Percentiles rank a stretch among this genome's conserved stretches.
These are phyloP conservation scores for Chaetomiaceae sp. DNA, from an alignment of 2,329 filamentous ascomycete genomes.

Conservation along the genomic window DNA sequence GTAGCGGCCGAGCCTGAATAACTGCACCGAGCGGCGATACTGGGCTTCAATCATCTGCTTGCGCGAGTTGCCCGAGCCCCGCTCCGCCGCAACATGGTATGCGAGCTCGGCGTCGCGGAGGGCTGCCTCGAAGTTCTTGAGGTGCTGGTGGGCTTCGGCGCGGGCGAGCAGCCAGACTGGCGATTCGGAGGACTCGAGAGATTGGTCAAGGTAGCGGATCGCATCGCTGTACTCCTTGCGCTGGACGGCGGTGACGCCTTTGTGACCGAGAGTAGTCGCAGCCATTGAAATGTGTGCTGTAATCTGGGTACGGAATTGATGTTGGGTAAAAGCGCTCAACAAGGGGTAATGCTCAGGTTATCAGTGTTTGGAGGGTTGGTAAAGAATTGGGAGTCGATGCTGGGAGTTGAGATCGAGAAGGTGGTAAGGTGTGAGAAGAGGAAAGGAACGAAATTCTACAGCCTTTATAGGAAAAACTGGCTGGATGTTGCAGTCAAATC, in stretches of 20 bases:
- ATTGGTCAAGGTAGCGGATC: constrained; percentile 62
- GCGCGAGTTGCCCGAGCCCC: constrained; percentile 55
- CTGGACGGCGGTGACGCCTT: constrained; percentile 63
- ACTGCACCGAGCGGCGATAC: constrained; percentile 69
- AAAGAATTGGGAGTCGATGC: too few relatives aligned
- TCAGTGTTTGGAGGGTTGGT: too few relatives aligned
- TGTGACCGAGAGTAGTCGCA: constrained; percentile 44
- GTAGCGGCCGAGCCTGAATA: constrained; percentile 65
- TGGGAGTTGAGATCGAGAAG: too few relatives aligned
- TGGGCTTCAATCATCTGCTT: constrained; percentile 77
- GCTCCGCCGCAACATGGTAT: constrained; percentile 56
- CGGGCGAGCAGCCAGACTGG: constrained; percentile 79
- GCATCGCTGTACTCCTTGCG: constrained; percentile 62
- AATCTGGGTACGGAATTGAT: too few relatives aligned
- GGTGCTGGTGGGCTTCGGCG: constrained; percentile 70
- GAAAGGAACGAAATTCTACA: too few relatives aligned
- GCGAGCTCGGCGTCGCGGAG: constrained; percentile 67
- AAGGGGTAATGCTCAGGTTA: too few relatives aligned
- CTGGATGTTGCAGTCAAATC: too few relatives aligned
- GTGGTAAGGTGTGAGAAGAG: too few relatives aligned
- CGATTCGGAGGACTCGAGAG: constrained; percentile 61
- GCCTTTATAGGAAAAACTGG: too few relatives aligned
- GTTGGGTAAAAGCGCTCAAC: too few relatives aligned
- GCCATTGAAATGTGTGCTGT: constrained; percentile 37
- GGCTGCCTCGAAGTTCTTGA: constrained; percentile 56